phyloP scores from a whole-genome alignment of 331 rosid species.

The Acacia concinna region DNA sequence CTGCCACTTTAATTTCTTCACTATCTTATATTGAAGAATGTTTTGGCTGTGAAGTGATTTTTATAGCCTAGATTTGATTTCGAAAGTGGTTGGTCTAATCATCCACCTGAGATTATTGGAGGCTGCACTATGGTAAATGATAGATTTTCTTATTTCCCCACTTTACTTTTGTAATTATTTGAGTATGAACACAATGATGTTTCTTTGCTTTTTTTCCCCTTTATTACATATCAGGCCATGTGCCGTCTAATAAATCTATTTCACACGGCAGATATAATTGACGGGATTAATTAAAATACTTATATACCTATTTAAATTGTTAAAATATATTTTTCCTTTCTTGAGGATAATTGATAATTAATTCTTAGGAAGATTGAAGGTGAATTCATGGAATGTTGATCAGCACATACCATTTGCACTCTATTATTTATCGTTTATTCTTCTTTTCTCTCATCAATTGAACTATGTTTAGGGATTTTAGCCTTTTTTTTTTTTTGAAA shows the following conservation, averaged over 20 bases:
- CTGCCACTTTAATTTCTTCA: too few species aligned
- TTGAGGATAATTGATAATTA: neutral
- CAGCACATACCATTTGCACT: neutral
- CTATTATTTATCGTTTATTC: neutral
- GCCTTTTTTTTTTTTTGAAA: neutral
- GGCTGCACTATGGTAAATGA: slow-evolving; percentile 46
- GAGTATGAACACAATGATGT: slow-evolving; percentile 26
- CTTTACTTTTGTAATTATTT: slow-evolving; percentile 28
- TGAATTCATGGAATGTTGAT: neutral
- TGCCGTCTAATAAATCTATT: neutral
- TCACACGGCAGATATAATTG: neutral
- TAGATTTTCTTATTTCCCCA: slow-evolving; percentile 31
- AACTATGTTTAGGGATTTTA: neutral
- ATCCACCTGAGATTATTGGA: slow-evolving; percentile 51
- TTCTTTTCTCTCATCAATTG: neutral
- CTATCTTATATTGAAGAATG: slow-evolving; percentile 23
- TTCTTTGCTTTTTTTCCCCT: neutral
- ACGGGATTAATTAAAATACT: neutral
- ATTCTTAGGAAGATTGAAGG: slow-evolving; percentile 28
- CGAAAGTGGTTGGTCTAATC: slow-evolving; percentile 42
- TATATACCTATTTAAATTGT: neutral
- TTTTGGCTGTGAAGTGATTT: slow-evolving; percentile 11
- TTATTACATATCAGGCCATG: neutral
- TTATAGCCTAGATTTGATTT: slow-evolving; percentile 36
- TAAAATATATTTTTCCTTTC: neutral